A percentile compares a stretch with the other conserved stretches of the same genome.
These are phyloP conservation scores for Beauveria pseudobassiana DNA, from an alignment of 2,329 filamentous ascomycete species.

Conservation along the genomic window DNA sequence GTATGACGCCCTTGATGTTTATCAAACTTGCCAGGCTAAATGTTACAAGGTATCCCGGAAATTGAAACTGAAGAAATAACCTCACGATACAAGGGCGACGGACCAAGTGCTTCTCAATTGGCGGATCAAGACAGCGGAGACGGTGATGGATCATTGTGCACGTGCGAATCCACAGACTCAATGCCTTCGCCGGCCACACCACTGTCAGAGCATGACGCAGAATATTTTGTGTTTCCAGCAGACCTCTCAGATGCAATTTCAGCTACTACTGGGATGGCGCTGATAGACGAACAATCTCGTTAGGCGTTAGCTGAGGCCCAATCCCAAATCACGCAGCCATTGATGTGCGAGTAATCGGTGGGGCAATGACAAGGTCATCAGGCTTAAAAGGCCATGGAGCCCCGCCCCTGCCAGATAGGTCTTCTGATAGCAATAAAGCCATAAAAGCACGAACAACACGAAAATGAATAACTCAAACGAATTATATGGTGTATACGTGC, in stretches of 20 bases:
- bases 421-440: background rate
- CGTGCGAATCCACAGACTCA: background rate
- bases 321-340: background rate
- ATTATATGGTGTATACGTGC: background rate
- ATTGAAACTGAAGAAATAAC: no score
- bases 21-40: no score
- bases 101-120: background rate
- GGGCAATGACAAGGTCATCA: no score
- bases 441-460: background rate
- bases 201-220: background rate
- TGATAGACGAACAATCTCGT: background rate
- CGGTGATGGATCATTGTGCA: background rate
- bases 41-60: no score
- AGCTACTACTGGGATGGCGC: background rate
- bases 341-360: background rate
- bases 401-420: background rate
- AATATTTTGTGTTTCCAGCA: background rate
- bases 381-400: background rate
- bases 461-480: background rate
- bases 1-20: no score
- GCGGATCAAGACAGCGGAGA: background rate
- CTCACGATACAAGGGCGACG: no score
- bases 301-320: background rate
- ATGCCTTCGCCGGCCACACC: background rate
- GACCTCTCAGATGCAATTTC: background rate